phyloP scores from a whole-genome alignment of 1,139 yeast species.

The Hyphopichia pseudoburtonii region DNA sequence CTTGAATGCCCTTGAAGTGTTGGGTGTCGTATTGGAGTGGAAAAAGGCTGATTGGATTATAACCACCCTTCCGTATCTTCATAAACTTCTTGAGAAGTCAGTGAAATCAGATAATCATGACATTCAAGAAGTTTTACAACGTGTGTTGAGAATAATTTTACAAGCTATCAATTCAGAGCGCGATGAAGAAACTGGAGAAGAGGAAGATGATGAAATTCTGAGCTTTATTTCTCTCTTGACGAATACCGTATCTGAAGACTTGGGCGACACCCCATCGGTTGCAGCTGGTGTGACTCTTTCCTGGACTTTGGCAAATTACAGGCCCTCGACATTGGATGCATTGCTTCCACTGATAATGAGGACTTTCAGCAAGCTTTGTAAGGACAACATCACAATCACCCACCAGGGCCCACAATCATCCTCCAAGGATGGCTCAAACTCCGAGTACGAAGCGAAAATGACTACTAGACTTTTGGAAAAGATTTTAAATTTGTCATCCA shows the following conservation, averaged over 20 bases:
- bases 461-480: constrained; percentile 75
- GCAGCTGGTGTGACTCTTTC: constrained; percentile 90
- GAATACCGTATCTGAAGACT: constrained; percentile 77
- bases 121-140: constrained; percentile 76
- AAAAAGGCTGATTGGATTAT: constrained; percentile 76
- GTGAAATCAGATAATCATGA: constrained; percentile 82
- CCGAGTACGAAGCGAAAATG: constrained; percentile 73
- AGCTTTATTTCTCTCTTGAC: constrained; percentile 62
- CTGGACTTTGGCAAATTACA: constrained; percentile 75
- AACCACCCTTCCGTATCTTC: constrained; percentile 65
- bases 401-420: constrained; percentile 45
- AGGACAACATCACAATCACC: constrained; percentile 79
- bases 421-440: constrained; percentile 30
- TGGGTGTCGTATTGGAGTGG: constrained; percentile 82
- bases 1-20: constrained; percentile 85
- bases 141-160: constrained; percentile 66
- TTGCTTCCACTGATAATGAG: constrained; percentile 77
- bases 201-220: constrained; percentile 58
- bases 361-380: constrained; percentile 83
- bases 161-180: constrained; percentile 54
- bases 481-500: constrained; percentile 72
- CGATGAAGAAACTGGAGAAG: constrained; percentile 45
- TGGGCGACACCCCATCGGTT: constrained; percentile 76
- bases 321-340: constrained; percentile 73
- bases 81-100: constrained; percentile 76